phyloP scores from a whole-genome alignment of 352 stramenopile genomes.

The Phytophthora crassamura region DNA sequence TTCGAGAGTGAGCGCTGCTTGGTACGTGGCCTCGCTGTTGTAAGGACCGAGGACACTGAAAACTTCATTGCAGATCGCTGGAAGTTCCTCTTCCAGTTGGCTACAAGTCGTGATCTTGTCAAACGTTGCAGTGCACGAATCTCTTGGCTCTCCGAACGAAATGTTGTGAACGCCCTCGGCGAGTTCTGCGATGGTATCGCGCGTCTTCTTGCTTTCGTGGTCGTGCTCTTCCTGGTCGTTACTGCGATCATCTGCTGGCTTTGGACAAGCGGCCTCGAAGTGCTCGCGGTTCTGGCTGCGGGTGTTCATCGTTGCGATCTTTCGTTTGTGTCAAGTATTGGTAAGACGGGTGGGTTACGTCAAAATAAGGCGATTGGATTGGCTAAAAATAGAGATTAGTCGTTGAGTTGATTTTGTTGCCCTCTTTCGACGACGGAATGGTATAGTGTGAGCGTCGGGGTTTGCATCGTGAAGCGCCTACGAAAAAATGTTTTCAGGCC shows the following conservation, averaged over 20 bases:
- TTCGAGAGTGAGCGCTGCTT: conserved; percentile 38
- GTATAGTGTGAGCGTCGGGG: no score
- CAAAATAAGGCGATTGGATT: no score
- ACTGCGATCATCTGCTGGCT: conserved; percentile 8
- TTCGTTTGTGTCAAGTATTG: no score
- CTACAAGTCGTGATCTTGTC: conserved; percentile 7
- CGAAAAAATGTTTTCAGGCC: no score
- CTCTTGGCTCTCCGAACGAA: conserved; percentile 26
- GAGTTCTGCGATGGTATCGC: conserved; percentile 17
- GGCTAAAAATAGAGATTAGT: no score
- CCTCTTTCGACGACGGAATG: no score
- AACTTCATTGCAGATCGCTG: conserved; percentile 45
- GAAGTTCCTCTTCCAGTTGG: conserved; percentile 26
- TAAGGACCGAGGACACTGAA: conserved; percentile 37
- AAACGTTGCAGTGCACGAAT: not conserved
- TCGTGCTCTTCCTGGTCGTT: conserved; percentile 33
- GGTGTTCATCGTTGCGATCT: conserved; percentile 13
- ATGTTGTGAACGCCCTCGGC: conserved; percentile 27
- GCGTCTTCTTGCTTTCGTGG: not conserved
- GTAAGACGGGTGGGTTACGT: no score
- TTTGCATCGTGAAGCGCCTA: no score
- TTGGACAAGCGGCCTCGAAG: not conserved
- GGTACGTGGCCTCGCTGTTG: conserved; percentile 50
- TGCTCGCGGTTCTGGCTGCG: conserved; percentile 8
- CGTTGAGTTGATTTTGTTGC: no score